These are phyloP conservation scores for Strobilomyces confusus DNA, from an alignment of 768 basidiomycete genomes.

Conservation along the genomic window DNA sequence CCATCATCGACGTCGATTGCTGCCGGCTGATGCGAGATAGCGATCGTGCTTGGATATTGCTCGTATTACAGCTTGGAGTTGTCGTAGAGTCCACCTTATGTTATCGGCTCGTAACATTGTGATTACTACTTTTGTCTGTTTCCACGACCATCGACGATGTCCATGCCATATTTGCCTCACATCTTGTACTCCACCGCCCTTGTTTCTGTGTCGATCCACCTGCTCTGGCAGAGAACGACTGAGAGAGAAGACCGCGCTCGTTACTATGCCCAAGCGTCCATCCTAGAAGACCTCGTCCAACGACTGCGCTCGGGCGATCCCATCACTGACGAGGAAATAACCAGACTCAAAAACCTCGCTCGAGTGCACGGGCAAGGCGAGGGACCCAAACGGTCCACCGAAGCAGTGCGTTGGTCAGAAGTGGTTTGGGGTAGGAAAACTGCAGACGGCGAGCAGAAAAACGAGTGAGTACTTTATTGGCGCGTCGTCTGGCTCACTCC, in stretches of 20 bases:
- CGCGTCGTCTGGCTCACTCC: not conserved
- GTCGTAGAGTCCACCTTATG: not conserved
- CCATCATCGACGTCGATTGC: not conserved
- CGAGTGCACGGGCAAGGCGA: constrained; percentile 29
- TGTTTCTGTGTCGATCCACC: constrained; percentile 64
- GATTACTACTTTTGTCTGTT: not conserved
- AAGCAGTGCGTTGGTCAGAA: constrained; percentile 45
- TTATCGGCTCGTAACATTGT: not conserved
- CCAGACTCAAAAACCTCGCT: constrained; percentile 52
- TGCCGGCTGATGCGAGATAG: constrained; percentile 5
- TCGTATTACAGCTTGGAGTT: not conserved
- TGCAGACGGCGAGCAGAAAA: constrained; percentile 14
- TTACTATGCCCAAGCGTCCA: constrained; percentile 53
- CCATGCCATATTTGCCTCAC: constrained; percentile 53
- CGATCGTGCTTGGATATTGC: not conserved
- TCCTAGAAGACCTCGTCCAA: constrained; percentile 55
- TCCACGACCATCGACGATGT: constrained; percentile 13
- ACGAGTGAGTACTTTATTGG: constrained; percentile 27
- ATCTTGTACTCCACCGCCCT: constrained; percentile 62
- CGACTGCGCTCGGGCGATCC: constrained; percentile 47
- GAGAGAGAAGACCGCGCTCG: constrained; percentile 53
- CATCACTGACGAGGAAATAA: constrained; percentile 49
- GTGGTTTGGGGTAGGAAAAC: constrained; percentile 43
- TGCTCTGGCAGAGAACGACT: constrained; percentile 49
- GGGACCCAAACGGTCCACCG: constrained; percentile 6